Base-by-base conservation (phyloP, 1,139 yeast genomes). In the Candida sp. region DNA sequence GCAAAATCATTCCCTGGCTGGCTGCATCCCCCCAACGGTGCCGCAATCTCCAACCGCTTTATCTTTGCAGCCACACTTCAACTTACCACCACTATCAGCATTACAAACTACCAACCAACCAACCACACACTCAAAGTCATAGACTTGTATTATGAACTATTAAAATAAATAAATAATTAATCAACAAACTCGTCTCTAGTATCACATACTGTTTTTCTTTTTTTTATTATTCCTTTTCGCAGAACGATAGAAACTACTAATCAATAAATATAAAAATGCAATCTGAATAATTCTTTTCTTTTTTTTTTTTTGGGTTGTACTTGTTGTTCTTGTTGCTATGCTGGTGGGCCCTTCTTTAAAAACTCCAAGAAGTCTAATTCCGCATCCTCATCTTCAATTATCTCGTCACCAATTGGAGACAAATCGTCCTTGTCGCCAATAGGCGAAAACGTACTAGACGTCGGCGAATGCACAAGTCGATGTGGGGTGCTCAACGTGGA, bases 311-410 rank as follows among this genome's bases (percentile, higher is more conserved):
- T 28, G n/a, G 37, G 11, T n/a, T 28, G 12, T 7, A 30, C 26
- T 23, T n/a, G 9, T 4, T 12, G 5, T 9, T 26, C 4, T 6
- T 42, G 31, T 28, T 28, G 31, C 9, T 42, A 49, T 17, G 39
- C 22, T 32, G 55, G 56, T 17, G 83, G 83, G 3, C 82, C 83
- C 38, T 65, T 67, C 31, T 70, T 72, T 48, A 81, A 69, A 54
- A 81, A 79, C 53, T 79, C 84, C 56, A 80, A 47, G 52, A 81
- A 72, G 58, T 80, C 85, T 69, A 80, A 70, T 48, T 75, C 83
- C 22, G 63, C 70, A 30, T 69, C 73, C 1, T 62, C 63, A 17
- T 48, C 43, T 22, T 38, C 40, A 11, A 26, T 26, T 27, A 12
- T 43, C 8, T 42, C 35, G 31, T 8, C 17, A 3, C 23, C 44